Base-by-base conservation (phyloP, 768 basidiomycete species). In the Termitomyces sp. region DNA sequence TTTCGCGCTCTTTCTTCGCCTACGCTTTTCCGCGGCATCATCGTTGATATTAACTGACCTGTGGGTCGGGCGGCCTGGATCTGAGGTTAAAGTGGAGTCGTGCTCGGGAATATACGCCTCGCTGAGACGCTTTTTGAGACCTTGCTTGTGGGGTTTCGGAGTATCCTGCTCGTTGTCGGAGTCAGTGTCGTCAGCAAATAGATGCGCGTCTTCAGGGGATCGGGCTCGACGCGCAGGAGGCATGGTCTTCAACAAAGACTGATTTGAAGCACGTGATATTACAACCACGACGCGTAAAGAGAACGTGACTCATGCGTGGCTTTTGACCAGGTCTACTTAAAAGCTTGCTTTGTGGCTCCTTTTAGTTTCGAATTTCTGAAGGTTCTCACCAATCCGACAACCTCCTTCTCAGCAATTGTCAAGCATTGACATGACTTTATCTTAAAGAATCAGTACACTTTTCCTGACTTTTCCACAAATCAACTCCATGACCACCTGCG, bases 11-110 rank as follows among this genome's bases (percentile, higher is more conserved):
- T 91, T 92, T 68, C 94, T 77, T 58, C 94, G 77, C 59, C 87
- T 81, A 53, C 93, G 83, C 72, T 93, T 94, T 78, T 96, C 94
- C 0, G 92, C 92, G 3, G 82, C 84, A 74, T 95, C 94, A 70
- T 95, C 93, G 73, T 95, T 96, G 73, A 78, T 81, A 63, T 80
- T 87, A 67, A 80, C 81, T 8, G 80, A 77, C 68, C 80, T 82
- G 51, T 78, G 69, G 24, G 79, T 78, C 40, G 70, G 70, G 5
- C 76, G 74, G 45, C 68, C 71, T 46, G 73, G 64, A 54, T 78
- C 76, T 68, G 70, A 67, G 35, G 68, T 71, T 66, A 77, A 75
- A 65, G 74, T 77, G 22, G 76, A 78, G 58, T 81, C 79, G 58
- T 78, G 71, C 55, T 80, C 82, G 38, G 77, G 76, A 50, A 74